Conservation (phyloP, 768 basidiomycete species). For the Trametes coccinea region DNA sequence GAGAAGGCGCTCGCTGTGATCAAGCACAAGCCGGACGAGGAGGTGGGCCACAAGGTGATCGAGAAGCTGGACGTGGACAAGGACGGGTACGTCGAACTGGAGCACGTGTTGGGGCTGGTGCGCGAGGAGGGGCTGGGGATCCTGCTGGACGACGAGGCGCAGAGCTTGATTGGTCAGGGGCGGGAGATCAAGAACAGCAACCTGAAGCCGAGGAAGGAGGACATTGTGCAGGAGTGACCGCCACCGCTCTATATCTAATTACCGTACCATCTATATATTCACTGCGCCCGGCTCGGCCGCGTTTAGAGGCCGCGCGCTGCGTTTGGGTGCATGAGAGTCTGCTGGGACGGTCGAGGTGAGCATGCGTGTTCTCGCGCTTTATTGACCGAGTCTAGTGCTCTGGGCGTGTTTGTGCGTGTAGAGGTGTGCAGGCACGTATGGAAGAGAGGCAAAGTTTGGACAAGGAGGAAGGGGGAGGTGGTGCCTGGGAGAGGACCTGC, state of each 20-base stretch:
- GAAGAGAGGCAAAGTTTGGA: neutral
- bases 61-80: conserved; percentile 95
- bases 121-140: conserved; percentile 80
- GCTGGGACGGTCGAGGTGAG: too few species aligned
- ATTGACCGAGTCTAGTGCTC: too few species aligned
- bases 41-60: conserved; percentile 82
- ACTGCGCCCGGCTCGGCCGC: too few species aligned
- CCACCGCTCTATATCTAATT: conserved; percentile 8
- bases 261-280: conserved; percentile 14
- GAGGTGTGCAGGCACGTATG: neutral
- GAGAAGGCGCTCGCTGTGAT: conserved; percentile 91
- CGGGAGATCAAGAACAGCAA: conserved; percentile 74
- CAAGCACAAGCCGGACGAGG: conserved; percentile 89
- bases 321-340: too few species aligned
- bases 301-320: too few species aligned
- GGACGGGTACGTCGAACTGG: conserved; percentile 93
- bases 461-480: too few species aligned
- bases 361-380: too few species aligned
- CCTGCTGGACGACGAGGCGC: conserved; percentile 81
- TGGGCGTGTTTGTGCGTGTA: neutral
- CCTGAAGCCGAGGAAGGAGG: conserved; percentile 82
- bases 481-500: neutral
- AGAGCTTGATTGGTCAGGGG: conserved; percentile 81
- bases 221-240: conserved; percentile 75
- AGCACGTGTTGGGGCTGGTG: conserved; percentile 89